Evolutionary conservation across 2,329 filamentous ascomycete species (phyloP).

Genomic region (Alternaria tenuissima): DNA sequence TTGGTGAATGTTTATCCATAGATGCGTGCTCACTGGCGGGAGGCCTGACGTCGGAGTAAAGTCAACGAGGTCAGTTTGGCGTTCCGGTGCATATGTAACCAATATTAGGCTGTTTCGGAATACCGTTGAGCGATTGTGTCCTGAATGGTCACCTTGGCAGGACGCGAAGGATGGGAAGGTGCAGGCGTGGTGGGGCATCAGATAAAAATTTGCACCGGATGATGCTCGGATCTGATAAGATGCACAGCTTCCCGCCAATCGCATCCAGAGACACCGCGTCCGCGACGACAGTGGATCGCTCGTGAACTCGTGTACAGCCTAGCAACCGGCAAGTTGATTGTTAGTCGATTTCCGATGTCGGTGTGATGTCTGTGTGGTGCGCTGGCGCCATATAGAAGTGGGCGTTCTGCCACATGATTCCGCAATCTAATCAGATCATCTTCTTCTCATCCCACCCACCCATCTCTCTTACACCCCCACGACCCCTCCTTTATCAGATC

Average conservation of each 20-base stretch:
- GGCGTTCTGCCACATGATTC: neutral
- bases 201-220: constrained; percentile 22
- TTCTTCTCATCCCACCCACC: constrained; percentile 8
- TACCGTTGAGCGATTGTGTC: neutral
- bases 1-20: neutral
- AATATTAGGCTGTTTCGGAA: neutral
- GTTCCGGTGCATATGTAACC: neutral
- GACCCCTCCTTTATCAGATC: constrained; percentile 23
- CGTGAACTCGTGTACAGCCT: neutral
- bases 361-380: constrained; percentile 6
- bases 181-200: constrained; percentile 12
- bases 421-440: constrained; percentile 51
- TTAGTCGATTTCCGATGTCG: constrained; percentile 26
- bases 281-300: constrained; percentile 12
- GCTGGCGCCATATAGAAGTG: constrained; percentile 16
- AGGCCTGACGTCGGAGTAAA: neutral
- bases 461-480: constrained; percentile 8
- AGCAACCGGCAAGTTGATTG: constrained; percentile 3
- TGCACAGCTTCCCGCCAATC: neutral
- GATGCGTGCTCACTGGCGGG: neutral
- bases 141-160: constrained; percentile 1
- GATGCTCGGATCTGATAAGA: constrained; percentile 19
- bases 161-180: neutral
- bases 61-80: neutral
- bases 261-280: neutral